Evolutionary conservation across 139 green algal species (phyloP), one percentile per base, ranked within the genome.

Genomic region (Diplosphaera chodatii): DNA sequence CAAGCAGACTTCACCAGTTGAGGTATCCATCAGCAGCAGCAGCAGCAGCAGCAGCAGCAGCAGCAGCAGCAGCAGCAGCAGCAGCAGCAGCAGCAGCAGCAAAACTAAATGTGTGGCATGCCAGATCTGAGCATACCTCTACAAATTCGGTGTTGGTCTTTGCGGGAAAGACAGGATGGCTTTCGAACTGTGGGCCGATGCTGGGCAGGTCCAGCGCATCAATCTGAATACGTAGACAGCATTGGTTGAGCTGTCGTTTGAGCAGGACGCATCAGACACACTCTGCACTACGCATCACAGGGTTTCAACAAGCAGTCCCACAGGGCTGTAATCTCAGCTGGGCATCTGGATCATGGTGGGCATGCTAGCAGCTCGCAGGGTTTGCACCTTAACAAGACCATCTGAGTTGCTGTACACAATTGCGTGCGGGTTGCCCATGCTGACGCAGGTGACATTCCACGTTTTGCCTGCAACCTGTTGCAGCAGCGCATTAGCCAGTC

Each of bases 371-470:
- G n/a, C n/a, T n/a, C n/a, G n/a, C n/a, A 34, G 63, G 34, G 20
- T 41, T 64, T 6, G 3, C 40, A 78, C 69, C 85, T 93, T 87
- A 67, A 96, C 89, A 30, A 72, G 48, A 34, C 83, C 87, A 71
- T 94, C 83, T 5, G 75, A 76, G 32, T 64, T 80, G 55, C 70
- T 71, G 77, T 92, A 98, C 13, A 86, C 91, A 29, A 98, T 73
- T 13, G 91, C 93, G 77, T 99, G 95, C 0, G 95, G 95, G 83
- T 99, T 99, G 71, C 95, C 95, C 95, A 99, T 99, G 80, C 83
- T 92, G 29, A 99, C 92, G 75, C 85, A 91, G 0, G 94, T 97
- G 48, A 97, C 80, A 8, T 77, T 74, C 82, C 88, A 98, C 31
- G 55, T 87, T 37, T 74, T 73, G 33, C 90, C 95, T n/a, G 86